Base-by-base conservation (phyloP, 768 basidiomycete genomes). In the Podaxis mareebaensis region DNA sequence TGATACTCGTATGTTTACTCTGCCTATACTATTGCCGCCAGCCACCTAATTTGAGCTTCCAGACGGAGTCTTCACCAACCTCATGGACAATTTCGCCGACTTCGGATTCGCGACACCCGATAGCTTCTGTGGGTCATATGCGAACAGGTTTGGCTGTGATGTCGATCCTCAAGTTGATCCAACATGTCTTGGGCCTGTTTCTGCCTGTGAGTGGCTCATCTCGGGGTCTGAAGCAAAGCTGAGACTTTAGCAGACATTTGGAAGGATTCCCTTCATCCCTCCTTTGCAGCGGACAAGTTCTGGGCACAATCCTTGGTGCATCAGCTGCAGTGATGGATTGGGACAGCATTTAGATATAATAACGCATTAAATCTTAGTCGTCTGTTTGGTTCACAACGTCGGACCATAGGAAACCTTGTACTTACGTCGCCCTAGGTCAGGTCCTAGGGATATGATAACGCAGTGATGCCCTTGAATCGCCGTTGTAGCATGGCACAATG, bases 191-290 rank as follows among this genome's bases (percentile, higher is more conserved):
- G 70, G 70, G 6, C 70, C 70, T 1, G 55, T 68, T n/a, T 64
- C 64, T 8, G 61, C 53, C 11, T 66, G 65, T 66, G 40, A 60
- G 65, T 65, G 15, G 44, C 24, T 48, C 2, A 33, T 20, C 20
- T 28, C 4, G 13, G 17, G 7, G 12, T 24, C 5, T n/a, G 10
- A 13, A 20, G 7, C 30, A 3, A 24, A 17, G 36, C 24, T 48
- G 24, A n/a, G 26, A 11, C 8, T 46, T 56, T 20, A 7, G 15
- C 22, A 71, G 70, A 71, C 58, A 64, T 71, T 12, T 71, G 70
- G 70, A 68, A 68, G 57, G 67, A 71, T 42, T 54, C 52, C 3
- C 63, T 71, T 17, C 70, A 71, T 46, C 70, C 70, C 4, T 64
- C 68, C 3, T 67, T 61, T 54, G 67, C 63, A 20, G 61, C 67